Evolutionary conservation across 2,329 filamentous ascomycete genomes (phyloP), one percentile per base, ranked within the genome.

Genomic region (Gnomoniopsis sp.): DNA sequence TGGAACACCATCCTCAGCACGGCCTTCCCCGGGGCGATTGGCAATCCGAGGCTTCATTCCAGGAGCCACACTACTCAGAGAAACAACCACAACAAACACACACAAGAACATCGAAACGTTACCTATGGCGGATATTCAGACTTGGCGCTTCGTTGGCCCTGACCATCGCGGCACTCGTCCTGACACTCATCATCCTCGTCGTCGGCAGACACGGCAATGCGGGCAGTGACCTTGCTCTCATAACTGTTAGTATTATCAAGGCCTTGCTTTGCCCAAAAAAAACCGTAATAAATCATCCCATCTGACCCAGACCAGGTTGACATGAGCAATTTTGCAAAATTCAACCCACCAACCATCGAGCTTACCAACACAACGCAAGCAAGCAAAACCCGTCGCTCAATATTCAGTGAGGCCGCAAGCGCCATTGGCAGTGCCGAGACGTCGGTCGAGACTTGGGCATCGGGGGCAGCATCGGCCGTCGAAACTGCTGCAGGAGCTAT

Each of bases 291-390:
- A n/a, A n/a, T n/a, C 2, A 41, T 41, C 36, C 4, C 36, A 49
- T 6, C 53, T 59, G 15, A 56, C 48, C 15, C 38, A n/a, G 26
- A 8, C 8, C 26, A 59, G 57, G 49, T 61, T 43, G 51, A 61
- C 49, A 61, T 61, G 59, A 61, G 33, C 52, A n/a, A 61, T 36
- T 61, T 61, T 22, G 56, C 52, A 22, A 53, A 36, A 14, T 61
- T 55, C 49, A 36, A 44, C 17, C 59, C 59, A 14, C 59, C 59
- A 1, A 44, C 44, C 36, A 61, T 61, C 49, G 19, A 36, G 17
- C 59, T 61, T 21, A 56, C 59, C 41, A 59, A 53, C 49, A 43
- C 49, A 19, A 53, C 55, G 14, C 26, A 53, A n/a, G 52, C 59
- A 38, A 53, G 34, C 22, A 61, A 61, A 23, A 56, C 56, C 4